Evolutionary conservation across 228 moss, liverwort and hornwort species (phyloP).

Genomic region (Sphagnum fallax): DNA sequence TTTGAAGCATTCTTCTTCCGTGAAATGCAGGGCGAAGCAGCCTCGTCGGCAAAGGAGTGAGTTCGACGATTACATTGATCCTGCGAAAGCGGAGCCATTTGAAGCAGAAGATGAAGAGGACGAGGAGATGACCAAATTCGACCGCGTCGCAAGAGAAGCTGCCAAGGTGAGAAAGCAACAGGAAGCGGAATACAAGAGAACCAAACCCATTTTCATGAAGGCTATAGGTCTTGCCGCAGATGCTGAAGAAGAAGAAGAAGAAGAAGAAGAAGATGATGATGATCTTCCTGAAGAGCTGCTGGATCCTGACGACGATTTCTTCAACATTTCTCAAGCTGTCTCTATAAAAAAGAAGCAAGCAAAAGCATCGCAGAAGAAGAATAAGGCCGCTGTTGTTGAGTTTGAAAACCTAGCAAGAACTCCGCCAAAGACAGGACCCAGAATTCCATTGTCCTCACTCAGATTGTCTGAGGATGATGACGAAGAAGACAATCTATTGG

Average conservation of each 20-base stretch:
- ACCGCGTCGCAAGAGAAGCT: conserved; percentile 67
- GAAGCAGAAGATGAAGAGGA: conserved; percentile 60
- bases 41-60: conserved; percentile 8
- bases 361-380: conserved; percentile 16
- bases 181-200: conserved; percentile 76
- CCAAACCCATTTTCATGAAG: conserved; percentile 78
- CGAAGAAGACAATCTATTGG: conserved; percentile 13
- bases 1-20: too few species aligned
- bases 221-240: conserved; percentile 70
- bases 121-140: conserved; percentile 70
- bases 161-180: conserved; percentile 60
- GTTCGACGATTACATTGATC: conserved; percentile 87
- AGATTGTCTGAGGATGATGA: conserved; percentile 3
- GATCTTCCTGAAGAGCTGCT: conserved; percentile 5
- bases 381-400: neutral
- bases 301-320: conserved; percentile 16
- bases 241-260: conserved; percentile 10
- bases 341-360: conserved; percentile 33
- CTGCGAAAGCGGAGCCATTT: conserved; percentile 70
- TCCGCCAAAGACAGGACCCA: conserved; percentile 5
- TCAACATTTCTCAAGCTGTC: conserved; percentile 33
- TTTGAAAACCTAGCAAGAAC: neutral
- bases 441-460: neutral
- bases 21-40: too few species aligned
- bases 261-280: conserved; percentile 10